Conservation (phyloP, 2,329 filamentous ascomycete genomes). For the Claviceps quebecensis region DNA sequence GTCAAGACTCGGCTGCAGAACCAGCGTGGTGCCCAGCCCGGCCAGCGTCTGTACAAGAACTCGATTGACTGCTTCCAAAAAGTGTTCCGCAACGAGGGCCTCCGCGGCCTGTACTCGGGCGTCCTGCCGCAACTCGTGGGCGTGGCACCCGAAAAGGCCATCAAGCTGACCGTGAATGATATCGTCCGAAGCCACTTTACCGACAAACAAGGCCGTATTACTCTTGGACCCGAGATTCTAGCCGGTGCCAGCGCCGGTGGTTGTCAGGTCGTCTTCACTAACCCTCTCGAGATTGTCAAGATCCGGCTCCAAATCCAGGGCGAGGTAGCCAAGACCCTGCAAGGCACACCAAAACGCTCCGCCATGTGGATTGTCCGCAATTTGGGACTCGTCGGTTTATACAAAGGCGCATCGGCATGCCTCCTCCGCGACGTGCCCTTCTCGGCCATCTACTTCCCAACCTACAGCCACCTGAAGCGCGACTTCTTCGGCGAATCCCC, state of each 20-base stretch:
- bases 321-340: constrained; percentile 77
- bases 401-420: constrained; percentile 93
- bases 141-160: constrained; percentile 97
- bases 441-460: constrained; percentile 97
- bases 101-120: constrained; percentile 82
- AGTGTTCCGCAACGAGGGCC: constrained; percentile 83
- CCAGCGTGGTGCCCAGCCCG: constrained; percentile 69
- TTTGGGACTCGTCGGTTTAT: constrained; percentile 82
- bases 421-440: constrained; percentile 93
- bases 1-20: constrained; percentile 99
- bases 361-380: constrained; percentile 98
- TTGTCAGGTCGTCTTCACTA: constrained; percentile 97
- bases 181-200: constrained; percentile 66
- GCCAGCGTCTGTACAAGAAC: constrained; percentile 89
- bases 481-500: constrained; percentile 85
- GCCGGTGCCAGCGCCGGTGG: constrained; percentile 81
- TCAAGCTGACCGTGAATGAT: constrained; percentile 98
- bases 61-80: constrained; percentile 91
- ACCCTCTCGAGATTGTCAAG: constrained; percentile 97
- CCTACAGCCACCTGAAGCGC: constrained; percentile 86
- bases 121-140: constrained; percentile 90
- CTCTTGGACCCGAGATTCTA: constrained; percentile 57
- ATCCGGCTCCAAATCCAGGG: constrained; percentile 96
- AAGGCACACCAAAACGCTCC: constrained; percentile 71
- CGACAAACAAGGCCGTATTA: constrained; percentile 64